A percentile compares a stretch with the other conserved stretches of the same genome.
Conservation (phyloP, 2,329 filamentous ascomycete species). For the Fusarium cyanostomum region DNA sequence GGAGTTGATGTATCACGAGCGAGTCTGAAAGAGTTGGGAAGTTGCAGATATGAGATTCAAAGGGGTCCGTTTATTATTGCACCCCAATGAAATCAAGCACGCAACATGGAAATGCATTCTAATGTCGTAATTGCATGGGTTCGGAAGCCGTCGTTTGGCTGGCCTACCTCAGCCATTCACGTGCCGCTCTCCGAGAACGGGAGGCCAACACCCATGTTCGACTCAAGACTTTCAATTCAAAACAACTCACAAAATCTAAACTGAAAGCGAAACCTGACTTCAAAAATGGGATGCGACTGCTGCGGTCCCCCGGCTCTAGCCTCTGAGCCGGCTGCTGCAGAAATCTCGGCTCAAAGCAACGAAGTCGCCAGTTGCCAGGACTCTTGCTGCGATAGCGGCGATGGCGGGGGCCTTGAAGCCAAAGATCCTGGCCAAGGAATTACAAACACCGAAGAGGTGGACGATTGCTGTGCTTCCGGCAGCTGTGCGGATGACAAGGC, state of each 20-base stretch:
- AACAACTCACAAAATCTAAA: background rate
- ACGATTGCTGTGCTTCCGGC: conserved; percentile 2
- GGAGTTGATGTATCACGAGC: too few species aligned
- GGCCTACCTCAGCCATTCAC: conserved; percentile 19
- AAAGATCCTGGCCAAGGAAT: background rate
- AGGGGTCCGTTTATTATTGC: too few species aligned
- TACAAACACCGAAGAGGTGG: background rate
- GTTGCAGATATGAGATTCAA: too few species aligned
- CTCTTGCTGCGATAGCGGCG: conserved; percentile 10
- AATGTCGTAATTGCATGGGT: too few species aligned
- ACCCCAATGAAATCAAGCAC: too few species aligned
- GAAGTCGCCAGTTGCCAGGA: conserved; percentile 7
- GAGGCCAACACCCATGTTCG: conserved; percentile 1
- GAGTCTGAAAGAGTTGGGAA: too few species aligned
- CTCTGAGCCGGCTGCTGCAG: background rate
- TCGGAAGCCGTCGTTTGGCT: too few species aligned
- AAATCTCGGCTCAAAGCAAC: background rate
- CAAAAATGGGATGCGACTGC: conserved; percentile 28
- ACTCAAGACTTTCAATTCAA: background rate
- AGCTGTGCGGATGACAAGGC: background rate
- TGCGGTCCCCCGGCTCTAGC: conserved; percentile 17
- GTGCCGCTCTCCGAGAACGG: conserved; percentile 6
- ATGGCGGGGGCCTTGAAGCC: background rate
- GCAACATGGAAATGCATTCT: too few species aligned
- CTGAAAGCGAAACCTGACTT: background rate